These are phyloP conservation scores for Friedmanniomyces endolithicus DNA, from an alignment of 495 filamentous ascomycete species.

Conservation along the genomic window DNA sequence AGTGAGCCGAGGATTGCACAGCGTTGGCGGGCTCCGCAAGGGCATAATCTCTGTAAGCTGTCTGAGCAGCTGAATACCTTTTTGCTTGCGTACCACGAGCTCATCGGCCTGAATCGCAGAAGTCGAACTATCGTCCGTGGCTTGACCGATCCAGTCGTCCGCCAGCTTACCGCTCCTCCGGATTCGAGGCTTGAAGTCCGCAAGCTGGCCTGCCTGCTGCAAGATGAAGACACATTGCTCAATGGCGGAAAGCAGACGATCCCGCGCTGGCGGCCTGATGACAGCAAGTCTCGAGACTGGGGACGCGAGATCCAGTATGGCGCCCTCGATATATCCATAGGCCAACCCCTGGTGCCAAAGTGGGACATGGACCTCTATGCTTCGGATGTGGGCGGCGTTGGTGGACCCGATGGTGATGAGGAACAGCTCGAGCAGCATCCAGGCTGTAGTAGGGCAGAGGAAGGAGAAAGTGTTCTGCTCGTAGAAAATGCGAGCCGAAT, in stretches of 20 bases:
- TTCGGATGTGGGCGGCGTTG: neutral
- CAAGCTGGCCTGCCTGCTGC: neutral
- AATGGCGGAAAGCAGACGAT: constrained; percentile 1
- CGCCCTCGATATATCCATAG: neutral
- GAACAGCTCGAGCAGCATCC: neutral
- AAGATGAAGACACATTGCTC: neutral
- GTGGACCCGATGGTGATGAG: neutral
- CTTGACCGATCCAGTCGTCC: neutral
- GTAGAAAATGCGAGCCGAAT: neutral
- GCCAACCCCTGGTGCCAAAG: neutral
- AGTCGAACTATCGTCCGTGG: neutral
- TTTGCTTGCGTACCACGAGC: neutral
- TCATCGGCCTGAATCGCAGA: neutral
- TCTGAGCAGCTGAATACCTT: neutral
- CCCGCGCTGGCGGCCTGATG: neutral
- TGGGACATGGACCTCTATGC: neutral
- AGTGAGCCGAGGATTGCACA: neutral
- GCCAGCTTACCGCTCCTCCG: neutral
- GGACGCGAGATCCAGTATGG: neutral
- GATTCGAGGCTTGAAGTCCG: neutral
- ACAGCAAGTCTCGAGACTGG: neutral
- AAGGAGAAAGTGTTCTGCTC: neutral
- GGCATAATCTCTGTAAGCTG: neutral
- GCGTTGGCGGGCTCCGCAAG: neutral
- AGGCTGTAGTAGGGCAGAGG: neutral